Base-by-base conservation (phyloP, 1,284 basidiomycete genomes). In the Paramarasmius palmivorus region DNA sequence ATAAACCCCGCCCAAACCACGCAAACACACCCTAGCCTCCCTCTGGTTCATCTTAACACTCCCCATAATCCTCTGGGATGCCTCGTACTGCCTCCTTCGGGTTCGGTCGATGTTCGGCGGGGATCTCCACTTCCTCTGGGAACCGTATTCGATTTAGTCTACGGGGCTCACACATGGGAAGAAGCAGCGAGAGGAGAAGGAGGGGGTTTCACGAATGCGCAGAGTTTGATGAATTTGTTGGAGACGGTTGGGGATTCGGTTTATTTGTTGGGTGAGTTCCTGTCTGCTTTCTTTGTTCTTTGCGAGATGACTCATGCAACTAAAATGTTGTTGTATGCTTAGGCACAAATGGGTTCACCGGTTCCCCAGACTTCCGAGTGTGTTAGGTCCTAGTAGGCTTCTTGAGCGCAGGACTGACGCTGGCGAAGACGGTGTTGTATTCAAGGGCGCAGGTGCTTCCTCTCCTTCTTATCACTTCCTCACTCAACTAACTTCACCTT, bases 111-210 rank as follows among this genome's bases (percentile, higher is more conserved):
- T 88, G 76, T 63, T 67, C 75, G 92, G 90, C 2, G 93, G 93
- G 1, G 90, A 93, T 70, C 74, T 93, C 37, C 86, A 92, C 60
- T 94, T 90, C 91, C 81, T 95, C 46, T 95, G 92, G 93, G 76
- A 81, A 57, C 91, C 91, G 1, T 94, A 94, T 66, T 80, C 50
- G 70, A 72, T 57, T 57, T 68, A 55, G 74, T 74, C 59, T 96
- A 97, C 63, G 91, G 92, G 10, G 61, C 84, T 23, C 76, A 77
- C 26, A 80, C 88, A 0, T 76, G 86, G 41, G 70, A 86, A n/a
- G n/a, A n/a, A n/a, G n/a, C n/a, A n/a, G n/a, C n/a, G n/a, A n/a
- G n/a, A n/a, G n/a, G n/a, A 55, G 68, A 75, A 1, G 80, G 82
- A 19, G 81, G 88, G 55, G 94, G 94, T 0, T 97, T 96, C 71